phyloP scores from a whole-genome alignment of 2,329 filamentous ascomycete genomes.

The Colletotrichum theobromicola region DNA sequence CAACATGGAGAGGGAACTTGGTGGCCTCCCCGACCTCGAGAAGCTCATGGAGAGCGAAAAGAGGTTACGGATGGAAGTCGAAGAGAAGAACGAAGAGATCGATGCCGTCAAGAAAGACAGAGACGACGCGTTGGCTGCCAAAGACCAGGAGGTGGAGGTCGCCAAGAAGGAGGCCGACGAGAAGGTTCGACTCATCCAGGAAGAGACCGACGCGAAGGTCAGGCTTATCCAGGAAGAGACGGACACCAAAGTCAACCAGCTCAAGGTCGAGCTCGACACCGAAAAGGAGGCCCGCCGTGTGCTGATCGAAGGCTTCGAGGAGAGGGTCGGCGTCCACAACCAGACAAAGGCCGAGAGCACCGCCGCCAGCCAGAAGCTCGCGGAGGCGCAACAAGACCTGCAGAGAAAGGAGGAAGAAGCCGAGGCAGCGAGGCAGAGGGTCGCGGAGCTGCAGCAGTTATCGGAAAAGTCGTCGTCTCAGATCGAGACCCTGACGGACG shows the following conservation, averaged over 20 bases:
- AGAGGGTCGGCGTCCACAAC: neutral
- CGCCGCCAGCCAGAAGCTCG: slow-evolving; percentile 25
- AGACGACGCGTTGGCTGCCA: slow-evolving; percentile 36
- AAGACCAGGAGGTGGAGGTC: slow-evolving; percentile 50
- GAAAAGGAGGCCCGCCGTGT: slow-evolving; percentile 19
- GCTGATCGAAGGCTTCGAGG: neutral
- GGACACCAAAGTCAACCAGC: slow-evolving; percentile 48
- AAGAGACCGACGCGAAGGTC: slow-evolving; percentile 43
- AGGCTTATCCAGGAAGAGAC: slow-evolving; percentile 47
- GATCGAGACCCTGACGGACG: neutral
- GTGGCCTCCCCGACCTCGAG: slow-evolving; percentile 28
- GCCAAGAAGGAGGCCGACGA: slow-evolving; percentile 39
- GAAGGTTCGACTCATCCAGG: slow-evolving; percentile 51
- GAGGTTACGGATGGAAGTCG: slow-evolving; percentile 28
- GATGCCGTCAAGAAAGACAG: slow-evolving; percentile 28
- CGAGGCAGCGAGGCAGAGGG: neutral
- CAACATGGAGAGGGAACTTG: slow-evolving; percentile 30
- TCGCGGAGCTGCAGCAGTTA: neutral
- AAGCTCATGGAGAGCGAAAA: slow-evolving; percentile 27
- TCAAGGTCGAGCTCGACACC: slow-evolving; percentile 24
- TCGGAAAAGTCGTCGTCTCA: neutral
- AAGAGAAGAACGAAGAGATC: slow-evolving; percentile 37
- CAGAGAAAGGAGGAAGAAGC: neutral
- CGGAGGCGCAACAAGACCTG: slow-evolving; percentile 25
- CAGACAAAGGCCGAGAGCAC: neutral